Evolutionary conservation across 2,329 filamentous ascomycete species (phyloP).

Genomic region (Pestalotiopsis sp.): DNA sequence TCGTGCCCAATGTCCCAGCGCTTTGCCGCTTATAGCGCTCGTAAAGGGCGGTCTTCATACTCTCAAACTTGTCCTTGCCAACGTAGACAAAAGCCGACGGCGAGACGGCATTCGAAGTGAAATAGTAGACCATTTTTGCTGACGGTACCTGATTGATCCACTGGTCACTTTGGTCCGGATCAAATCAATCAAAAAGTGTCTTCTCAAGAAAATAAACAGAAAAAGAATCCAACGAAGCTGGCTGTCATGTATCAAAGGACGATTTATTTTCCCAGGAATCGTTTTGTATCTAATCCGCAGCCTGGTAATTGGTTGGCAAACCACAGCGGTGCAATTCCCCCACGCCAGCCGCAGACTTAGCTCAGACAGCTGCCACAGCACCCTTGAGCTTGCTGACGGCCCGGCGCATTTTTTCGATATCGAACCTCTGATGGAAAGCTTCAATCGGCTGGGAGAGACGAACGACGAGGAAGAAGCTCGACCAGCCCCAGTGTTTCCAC

Average conservation of each 20-base stretch:
- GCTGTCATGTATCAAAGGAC: not conserved
- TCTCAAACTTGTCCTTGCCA: slow-evolving; percentile 99
- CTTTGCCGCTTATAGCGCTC: not conserved
- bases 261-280: not conserved
- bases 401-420: slow-evolving; percentile 13
- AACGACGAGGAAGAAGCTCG: not conserved
- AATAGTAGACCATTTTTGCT: slow-evolving; percentile 87
- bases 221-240: not conserved
- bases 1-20: not conserved
- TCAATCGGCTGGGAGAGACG: not conserved
- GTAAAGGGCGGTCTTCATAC: slow-evolving; percentile 52
- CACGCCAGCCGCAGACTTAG: slow-evolving; percentile 5
- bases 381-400: not conserved
- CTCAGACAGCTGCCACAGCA: not conserved
- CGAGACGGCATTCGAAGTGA: slow-evolving; percentile 81
- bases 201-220: not conserved
- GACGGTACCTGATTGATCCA: not conserved
- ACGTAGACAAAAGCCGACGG: slow-evolving; percentile 91
- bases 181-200: not conserved
- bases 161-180: not conserved
- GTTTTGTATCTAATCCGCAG: not conserved
- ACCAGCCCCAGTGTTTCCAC: not conserved
- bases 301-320: not conserved
- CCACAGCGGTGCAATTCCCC: not conserved
- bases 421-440: slow-evolving; percentile 9